Conservation (phyloP, 257 asterid species). For the Penstemon davidsonii region DNA sequence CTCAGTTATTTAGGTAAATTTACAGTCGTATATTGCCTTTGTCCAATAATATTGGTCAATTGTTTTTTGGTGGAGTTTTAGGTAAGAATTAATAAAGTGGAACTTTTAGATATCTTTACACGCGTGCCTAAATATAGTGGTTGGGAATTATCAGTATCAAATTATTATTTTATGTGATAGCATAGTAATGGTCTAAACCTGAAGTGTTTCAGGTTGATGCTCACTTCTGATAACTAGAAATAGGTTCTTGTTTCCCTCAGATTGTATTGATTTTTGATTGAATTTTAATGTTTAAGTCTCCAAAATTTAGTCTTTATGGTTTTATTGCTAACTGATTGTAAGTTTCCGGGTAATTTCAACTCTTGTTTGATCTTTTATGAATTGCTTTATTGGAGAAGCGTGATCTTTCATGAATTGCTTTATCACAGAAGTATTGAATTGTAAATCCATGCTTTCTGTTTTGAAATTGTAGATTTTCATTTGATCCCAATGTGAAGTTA, state of each 20-base stretch:
- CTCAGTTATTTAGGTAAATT: conserved; percentile 80
- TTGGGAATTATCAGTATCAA: neutral
- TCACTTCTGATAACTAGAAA: neutral
- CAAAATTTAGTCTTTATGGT: neutral
- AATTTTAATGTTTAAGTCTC: neutral
- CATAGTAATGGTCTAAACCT: neutral
- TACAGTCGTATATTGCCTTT: neutral
- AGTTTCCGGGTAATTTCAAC: conserved; percentile 4
- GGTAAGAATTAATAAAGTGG: too few species aligned
- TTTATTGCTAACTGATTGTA: neutral
- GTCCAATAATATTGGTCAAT: neutral
- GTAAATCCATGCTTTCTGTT: conserved; percentile 15
- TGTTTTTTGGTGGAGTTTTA: neutral
- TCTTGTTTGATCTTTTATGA: neutral
- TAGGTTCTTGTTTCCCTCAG: neutral
- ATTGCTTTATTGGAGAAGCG: too few species aligned
- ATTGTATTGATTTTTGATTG: neutral
- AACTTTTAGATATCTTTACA: too few species aligned
- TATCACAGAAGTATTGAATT: conserved; percentile 9
- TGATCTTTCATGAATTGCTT: conserved; percentile 12
- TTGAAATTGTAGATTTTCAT: conserved; percentile 69
- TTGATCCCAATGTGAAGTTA: conserved; percentile 73
- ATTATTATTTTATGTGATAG: neutral
- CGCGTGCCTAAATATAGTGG: too few species aligned
- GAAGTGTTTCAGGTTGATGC: neutral